phyloP scores from a whole-genome alignment of 2,329 filamentous ascomycete genomes.

The Hortaea werneckii region DNA sequence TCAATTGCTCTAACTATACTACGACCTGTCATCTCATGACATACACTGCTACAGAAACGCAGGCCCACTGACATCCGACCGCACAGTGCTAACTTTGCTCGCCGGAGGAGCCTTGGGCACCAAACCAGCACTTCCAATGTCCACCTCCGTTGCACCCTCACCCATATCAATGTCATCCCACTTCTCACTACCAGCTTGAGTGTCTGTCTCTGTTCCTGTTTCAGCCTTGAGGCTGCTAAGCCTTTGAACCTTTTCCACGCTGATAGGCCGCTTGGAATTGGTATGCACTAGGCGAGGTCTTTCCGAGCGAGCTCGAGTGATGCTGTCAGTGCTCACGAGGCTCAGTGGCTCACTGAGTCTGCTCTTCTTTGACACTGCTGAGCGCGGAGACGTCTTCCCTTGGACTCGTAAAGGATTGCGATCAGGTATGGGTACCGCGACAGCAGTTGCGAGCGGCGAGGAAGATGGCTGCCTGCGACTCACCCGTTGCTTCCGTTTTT shows the following conservation, averaged over 20 bases:
- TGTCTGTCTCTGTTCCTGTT: conserved; percentile 9
- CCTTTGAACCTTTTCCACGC: conserved; percentile 16
- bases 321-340: conserved; percentile 20
- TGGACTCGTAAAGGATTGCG: not conserved
- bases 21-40: too few relatives aligned
- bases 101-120: conserved; percentile 5
- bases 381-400: not conserved
- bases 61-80: conserved; percentile 14
- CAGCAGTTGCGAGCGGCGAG: conserved; percentile 15
- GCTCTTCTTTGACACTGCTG: conserved; percentile 2
- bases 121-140: conserved; percentile 9
- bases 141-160: not conserved
- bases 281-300: conserved; percentile 12
- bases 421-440: conserved; percentile 6
- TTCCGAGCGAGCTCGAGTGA: conserved; percentile 10
- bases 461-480: conserved; percentile 9
- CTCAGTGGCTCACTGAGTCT: conserved; percentile 17
- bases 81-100: conserved; percentile 8
- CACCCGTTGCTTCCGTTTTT: conserved; percentile 10
- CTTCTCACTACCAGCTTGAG: conserved; percentile 12
- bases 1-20: too few relatives aligned
- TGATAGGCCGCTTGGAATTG: conserved; percentile 13
- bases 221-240: conserved; percentile 21
- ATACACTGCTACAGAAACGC: conserved; percentile 11
- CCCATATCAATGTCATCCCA: conserved; percentile 10